These are phyloP conservation scores for Mortierella alpina DNA, from an alignment of 192 early-diverging fungal species.

Conservation along the genomic window DNA sequence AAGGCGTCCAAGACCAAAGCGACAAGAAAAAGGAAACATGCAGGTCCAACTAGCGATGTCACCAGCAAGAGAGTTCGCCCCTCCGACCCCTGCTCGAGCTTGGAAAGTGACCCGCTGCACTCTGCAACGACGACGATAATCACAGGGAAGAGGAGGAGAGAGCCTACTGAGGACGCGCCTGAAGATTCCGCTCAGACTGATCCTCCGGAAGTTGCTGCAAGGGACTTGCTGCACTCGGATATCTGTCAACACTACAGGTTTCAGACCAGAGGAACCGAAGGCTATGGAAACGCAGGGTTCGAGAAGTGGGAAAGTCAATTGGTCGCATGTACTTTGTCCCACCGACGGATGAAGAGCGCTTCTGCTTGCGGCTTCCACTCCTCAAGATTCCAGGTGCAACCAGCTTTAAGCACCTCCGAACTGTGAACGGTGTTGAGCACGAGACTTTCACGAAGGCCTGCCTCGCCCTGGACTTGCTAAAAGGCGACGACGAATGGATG, in stretches of 20 bases:
- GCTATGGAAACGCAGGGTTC: no score
- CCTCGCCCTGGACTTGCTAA: conserved; percentile 16
- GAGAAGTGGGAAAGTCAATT: no score
- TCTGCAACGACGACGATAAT: no score
- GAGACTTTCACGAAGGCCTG: conserved; percentile 19
- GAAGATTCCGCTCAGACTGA: neutral
- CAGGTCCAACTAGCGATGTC: no score
- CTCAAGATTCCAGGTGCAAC: conserved; percentile 13
- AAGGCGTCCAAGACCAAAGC: no score
- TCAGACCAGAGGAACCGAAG: neutral
- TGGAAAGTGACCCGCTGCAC: no score
- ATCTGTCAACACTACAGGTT: conserved; percentile 10
- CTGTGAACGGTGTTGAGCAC: conserved; percentile 12
- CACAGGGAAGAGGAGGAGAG: no score
- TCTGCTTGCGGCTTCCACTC: conserved; percentile 18
- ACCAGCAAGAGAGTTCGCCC: no score
- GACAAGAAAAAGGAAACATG: no score
- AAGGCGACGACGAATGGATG: conserved; percentile 24
- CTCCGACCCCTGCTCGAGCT: no score
- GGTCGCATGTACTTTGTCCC: conserved; percentile 12
- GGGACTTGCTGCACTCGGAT: neutral
- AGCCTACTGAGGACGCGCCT: no score
- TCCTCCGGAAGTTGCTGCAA: no score
- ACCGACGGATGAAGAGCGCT: conserved; percentile 18
- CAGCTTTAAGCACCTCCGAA: conserved; percentile 15